Evolutionary conservation across 768 basidiomycete genomes (phyloP).

Genomic region (Sutorius australiensis): DNA sequence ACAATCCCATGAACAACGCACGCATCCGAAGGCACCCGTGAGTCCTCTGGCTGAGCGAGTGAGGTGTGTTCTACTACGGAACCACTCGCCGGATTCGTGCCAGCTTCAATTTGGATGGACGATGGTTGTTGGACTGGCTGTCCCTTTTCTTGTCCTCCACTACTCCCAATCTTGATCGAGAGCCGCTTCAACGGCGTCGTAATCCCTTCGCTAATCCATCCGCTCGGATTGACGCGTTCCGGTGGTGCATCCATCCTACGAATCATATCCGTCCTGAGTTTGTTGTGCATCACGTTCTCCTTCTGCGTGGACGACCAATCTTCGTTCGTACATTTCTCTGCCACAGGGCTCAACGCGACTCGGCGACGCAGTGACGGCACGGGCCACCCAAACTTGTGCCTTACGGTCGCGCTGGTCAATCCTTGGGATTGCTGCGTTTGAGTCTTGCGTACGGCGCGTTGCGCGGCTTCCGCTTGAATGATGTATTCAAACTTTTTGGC

Average conservation of each 20-base stretch:
- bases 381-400: slow-evolving; percentile 25
- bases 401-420: slow-evolving; percentile 16
- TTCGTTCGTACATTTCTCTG: slow-evolving; percentile 18
- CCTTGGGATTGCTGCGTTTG: slow-evolving; percentile 21
- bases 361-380: slow-evolving; percentile 32
- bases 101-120: not conserved
- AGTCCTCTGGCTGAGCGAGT: not conserved
- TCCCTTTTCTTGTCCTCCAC: slow-evolving; percentile 2
- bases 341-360: slow-evolving; percentile 25
- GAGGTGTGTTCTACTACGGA: not conserved
- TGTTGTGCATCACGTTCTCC: slow-evolving; percentile 26
- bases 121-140: not conserved
- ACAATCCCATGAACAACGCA: not conserved
- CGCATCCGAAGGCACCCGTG: slow-evolving; percentile 1
- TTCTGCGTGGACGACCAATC: slow-evolving; percentile 12
- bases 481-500: slow-evolving; percentile 62
- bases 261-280: slow-evolving; percentile 71
- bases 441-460: slow-evolving; percentile 20
- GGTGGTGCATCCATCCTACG: slow-evolving; percentile 66
- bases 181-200: slow-evolving; percentile 23
- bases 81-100: not conserved
- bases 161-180: slow-evolving; percentile 3
- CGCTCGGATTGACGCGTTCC: slow-evolving; percentile 69
- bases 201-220: slow-evolving; percentile 55
- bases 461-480: slow-evolving; percentile 41